These are phyloP conservation scores for Mycena indigotica DNA, from an alignment of 768 basidiomycete species.

Conservation along the genomic window DNA sequence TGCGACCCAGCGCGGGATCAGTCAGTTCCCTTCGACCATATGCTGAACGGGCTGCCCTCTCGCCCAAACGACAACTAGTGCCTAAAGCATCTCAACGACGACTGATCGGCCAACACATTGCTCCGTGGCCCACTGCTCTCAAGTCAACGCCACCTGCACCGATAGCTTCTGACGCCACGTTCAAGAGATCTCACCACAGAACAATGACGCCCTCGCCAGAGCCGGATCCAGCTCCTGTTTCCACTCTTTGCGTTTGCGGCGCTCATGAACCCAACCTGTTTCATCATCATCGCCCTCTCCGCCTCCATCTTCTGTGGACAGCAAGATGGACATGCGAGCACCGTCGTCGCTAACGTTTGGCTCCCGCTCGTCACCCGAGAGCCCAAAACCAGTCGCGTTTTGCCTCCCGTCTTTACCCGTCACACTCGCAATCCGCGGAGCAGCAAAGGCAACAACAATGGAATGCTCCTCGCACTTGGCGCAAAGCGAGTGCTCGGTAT, in stretches of 20 bases:
- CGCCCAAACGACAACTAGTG: slow-evolving; percentile 19
- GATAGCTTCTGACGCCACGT: slow-evolving; percentile 19
- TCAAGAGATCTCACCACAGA: slow-evolving; percentile 50
- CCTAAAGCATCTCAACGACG: slow-evolving; percentile 6
- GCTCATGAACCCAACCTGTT: slow-evolving; percentile 17
- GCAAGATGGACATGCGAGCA: slow-evolving; percentile 31
- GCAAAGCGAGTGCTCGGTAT: slow-evolving; percentile 61
- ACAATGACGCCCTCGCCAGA: slow-evolving; percentile 61
- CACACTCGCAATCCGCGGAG: slow-evolving; percentile 25
- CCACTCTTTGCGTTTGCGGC: slow-evolving; percentile 46
- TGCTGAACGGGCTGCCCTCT: slow-evolving; percentile 30
- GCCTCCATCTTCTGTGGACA: slow-evolving; percentile 30
- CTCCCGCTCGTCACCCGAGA: slow-evolving; percentile 30
- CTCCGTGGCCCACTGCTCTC: slow-evolving; percentile 55
- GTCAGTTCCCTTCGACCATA: slow-evolving; percentile 56
- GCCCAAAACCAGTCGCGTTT: not conserved
- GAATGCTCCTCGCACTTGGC: slow-evolving; percentile 47
- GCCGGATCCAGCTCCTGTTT: slow-evolving; percentile 58
- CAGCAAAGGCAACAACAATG: slow-evolving; percentile 27
- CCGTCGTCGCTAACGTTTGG: slow-evolving; percentile 45
- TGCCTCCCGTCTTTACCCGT: slow-evolving; percentile 41
- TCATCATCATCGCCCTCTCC: slow-evolving; percentile 22
- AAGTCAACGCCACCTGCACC: slow-evolving; percentile 31
- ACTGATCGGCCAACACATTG: slow-evolving; percentile 57
- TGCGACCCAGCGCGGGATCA: slow-evolving; percentile 36